Evolutionary conservation across 2,329 filamentous ascomycete genomes (phyloP).

Genomic region (Bipolaris oryzae): DNA sequence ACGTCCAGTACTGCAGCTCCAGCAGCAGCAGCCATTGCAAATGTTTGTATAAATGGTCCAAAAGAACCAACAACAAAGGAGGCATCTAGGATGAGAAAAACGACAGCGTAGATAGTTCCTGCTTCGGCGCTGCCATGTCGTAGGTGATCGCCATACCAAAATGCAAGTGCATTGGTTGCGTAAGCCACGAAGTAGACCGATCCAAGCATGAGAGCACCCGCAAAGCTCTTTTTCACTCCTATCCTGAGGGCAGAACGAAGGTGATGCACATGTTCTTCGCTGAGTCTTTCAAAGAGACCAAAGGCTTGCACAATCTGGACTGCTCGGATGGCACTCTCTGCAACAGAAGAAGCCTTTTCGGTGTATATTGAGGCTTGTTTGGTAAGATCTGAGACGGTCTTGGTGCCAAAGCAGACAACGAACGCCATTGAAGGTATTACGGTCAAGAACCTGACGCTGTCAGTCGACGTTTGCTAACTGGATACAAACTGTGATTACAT

Average conservation of each 20-base stretch:
- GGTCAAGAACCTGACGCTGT: conserved; percentile 43
- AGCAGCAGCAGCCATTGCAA: conserved; percentile 59
- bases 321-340: conserved; percentile 54
- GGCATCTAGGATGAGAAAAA: conserved; percentile 68
- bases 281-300: conserved; percentile 50
- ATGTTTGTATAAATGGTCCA: conserved; percentile 66
- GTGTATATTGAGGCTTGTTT: conserved; percentile 47
- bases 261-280: conserved; percentile 45
- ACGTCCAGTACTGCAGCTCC: conserved; percentile 54
- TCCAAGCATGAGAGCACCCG: conserved; percentile 52
- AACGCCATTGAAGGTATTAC: conserved; percentile 58
- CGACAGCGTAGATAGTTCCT: conserved; percentile 66
- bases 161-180: conserved; percentile 54
- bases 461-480: not conserved
- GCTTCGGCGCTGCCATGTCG: conserved; percentile 45
- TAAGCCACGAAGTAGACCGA: conserved; percentile 54
- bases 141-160: conserved; percentile 51
- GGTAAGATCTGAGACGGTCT: conserved; percentile 49
- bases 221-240: conserved; percentile 51
- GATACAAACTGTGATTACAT: conserved; percentile 31
- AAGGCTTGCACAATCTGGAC: conserved; percentile 58
- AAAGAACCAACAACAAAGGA: conserved; percentile 68
- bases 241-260: conserved; percentile 44
- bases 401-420: conserved; percentile 52
- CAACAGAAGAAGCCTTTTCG: conserved; percentile 52